phyloP scores from a whole-genome alignment of 106 monocot species.

The Gastrodia elata region DNA sequence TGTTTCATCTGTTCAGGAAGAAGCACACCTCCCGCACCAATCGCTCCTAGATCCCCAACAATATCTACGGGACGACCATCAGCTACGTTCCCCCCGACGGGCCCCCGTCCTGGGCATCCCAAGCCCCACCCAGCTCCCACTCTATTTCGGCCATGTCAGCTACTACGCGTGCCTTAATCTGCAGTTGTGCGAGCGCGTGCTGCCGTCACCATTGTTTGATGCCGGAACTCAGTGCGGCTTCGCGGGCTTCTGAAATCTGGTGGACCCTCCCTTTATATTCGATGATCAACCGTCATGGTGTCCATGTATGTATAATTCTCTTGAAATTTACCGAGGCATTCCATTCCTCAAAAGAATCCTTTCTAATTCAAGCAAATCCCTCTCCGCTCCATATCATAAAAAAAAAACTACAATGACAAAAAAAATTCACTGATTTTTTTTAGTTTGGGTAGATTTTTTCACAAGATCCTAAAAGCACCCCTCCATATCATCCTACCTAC shows the following conservation, averaged over 20 bases:
- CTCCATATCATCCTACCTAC: too few species aligned
- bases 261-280: too few species aligned
- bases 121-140: background rate
- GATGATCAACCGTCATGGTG: too few species aligned
- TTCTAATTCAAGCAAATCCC: too few species aligned
- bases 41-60: background rate
- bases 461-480: too few species aligned
- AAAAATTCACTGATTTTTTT: too few species aligned
- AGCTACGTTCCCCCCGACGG: background rate
- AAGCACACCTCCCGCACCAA: background rate
- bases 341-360: too few species aligned
- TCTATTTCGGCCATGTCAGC: background rate
- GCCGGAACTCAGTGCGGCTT: background rate
- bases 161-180: background rate
- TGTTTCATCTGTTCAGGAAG: background rate
- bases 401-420: too few species aligned
- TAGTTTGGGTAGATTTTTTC: too few species aligned
- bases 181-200: background rate
- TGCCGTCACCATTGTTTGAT: background rate
- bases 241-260: background rate
- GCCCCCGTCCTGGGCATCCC: background rate
- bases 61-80: background rate
- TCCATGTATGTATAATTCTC: too few species aligned
- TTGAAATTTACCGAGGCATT: too few species aligned
- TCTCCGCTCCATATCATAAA: too few species aligned